Evolutionary conservation across 805 yeast species (phyloP).

Genomic region (Torulaspora indica): DNA sequence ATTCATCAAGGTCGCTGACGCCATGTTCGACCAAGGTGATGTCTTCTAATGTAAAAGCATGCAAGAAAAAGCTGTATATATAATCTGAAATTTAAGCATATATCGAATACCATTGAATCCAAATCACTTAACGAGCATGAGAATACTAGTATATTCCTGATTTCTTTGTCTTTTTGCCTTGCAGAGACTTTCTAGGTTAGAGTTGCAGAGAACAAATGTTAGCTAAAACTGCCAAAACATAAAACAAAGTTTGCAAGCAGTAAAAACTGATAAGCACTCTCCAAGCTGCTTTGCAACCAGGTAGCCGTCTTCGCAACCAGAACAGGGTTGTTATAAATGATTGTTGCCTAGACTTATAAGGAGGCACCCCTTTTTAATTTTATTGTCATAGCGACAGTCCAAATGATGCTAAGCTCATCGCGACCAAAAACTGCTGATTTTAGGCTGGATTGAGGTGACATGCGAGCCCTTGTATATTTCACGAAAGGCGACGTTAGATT

Average conservation of each 20-base stretch:
- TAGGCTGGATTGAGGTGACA: constrained; percentile 20
- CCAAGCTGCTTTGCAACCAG: too few species aligned
- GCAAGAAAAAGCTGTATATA: constrained; percentile 2
- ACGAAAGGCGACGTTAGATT: constrained; percentile 44
- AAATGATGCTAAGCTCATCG: background rate
- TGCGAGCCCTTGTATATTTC: constrained; percentile 49
- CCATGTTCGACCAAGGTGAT: constrained; percentile 97
- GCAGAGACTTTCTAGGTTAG: too few species aligned
- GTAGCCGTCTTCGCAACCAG: too few species aligned
- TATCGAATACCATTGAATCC: background rate
- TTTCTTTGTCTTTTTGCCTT: background rate
- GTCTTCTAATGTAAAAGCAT: constrained; percentile 31
- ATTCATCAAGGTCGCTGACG: constrained; percentile 96
- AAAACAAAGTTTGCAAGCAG: too few species aligned
- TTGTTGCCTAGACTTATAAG: too few species aligned
- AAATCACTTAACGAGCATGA: background rate
- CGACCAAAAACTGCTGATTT: background rate
- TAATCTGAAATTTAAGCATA: constrained; percentile 4
- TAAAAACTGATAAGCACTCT: too few species aligned
- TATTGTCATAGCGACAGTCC: background rate
- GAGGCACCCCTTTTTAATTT: too few species aligned
- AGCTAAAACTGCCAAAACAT: too few species aligned
- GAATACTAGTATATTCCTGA: background rate
- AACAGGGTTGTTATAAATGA: too few species aligned
- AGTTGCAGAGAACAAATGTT: too few species aligned